Percentiles rank a stretch among this genome's conserved stretches.
phyloP scores from a whole-genome alignment of 176 grass and related monocot species.

The Carex littledalei region DNA sequence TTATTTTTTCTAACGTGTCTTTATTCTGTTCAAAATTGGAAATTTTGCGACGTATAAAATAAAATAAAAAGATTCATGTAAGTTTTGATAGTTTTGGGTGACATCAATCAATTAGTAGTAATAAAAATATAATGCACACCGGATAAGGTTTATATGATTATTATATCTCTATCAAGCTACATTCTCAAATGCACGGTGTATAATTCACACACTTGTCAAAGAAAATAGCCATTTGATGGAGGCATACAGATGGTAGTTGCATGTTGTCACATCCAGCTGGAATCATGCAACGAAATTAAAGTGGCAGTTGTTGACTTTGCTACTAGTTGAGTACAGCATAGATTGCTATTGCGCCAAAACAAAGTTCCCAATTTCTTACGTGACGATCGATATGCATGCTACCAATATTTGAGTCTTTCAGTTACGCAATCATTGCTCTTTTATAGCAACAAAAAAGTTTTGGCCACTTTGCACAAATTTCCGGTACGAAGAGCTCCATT shows the following conservation, averaged over 20 bases:
- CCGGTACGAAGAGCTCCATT: neutral
- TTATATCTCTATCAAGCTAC: too few species aligned
- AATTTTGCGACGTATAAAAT: too few species aligned
- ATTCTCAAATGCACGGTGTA: neutral
- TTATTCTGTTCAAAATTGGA: too few species aligned
- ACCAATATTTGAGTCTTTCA: neutral
- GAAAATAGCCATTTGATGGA: neutral
- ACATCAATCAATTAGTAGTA: too few species aligned
- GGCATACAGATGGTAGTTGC: neutral
- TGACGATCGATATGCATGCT: neutral
- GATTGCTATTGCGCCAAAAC: neutral
- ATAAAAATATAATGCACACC: too few species aligned
- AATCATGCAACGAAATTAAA: neutral
- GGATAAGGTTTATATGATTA: too few species aligned
- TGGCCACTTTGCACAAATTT: neutral
- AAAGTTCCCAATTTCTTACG: neutral
- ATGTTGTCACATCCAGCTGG: constrained; percentile 4
- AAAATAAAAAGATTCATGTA: too few species aligned
- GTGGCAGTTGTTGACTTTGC: neutral
- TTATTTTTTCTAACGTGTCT: too few species aligned
- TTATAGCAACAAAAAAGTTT: neutral
- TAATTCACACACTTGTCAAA: neutral
- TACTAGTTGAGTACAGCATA: neutral
- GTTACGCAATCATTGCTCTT: neutral
- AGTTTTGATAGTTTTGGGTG: too few species aligned